Conservation (phyloP, 2,329 filamentous ascomycete species). For the Penicillium capsulatum region DNA sequence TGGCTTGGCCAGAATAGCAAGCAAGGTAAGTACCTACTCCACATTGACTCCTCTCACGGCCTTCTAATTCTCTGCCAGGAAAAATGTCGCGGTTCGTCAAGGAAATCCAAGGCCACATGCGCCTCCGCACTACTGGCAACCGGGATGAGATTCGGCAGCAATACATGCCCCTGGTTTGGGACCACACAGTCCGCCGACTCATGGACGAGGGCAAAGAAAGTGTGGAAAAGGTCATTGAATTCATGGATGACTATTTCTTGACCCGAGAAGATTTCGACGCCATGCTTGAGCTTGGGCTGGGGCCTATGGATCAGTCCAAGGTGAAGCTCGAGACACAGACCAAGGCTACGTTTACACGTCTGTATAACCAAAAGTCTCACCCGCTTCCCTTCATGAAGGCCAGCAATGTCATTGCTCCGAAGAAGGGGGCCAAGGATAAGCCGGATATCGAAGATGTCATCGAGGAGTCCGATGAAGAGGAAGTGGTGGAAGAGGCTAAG, state of each 20-base stretch:
- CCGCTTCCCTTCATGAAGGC: slow-evolving; percentile 96
- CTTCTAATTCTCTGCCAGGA: slow-evolving; percentile 27
- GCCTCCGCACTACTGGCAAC: slow-evolving; percentile 82
- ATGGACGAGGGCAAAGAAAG: slow-evolving; percentile 75
- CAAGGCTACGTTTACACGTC: slow-evolving; percentile 83
- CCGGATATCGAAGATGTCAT: slow-evolving; percentile 96
- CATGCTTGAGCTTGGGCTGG: slow-evolving; percentile 85
- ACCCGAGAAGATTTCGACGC: slow-evolving; percentile 93
- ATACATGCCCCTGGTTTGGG: slow-evolving; percentile 86
- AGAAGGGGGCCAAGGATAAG: slow-evolving; percentile 66
- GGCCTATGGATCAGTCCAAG: slow-evolving; percentile 69
- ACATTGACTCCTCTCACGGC: neutral
- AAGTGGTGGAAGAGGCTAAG: slow-evolving; percentile 52
- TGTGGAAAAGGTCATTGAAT: slow-evolving; percentile 76
- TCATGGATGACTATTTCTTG: slow-evolving; percentile 96
- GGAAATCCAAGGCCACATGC: slow-evolving; percentile 96
- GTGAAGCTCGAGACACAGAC: slow-evolving; percentile 79
- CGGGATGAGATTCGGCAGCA: slow-evolving; percentile 91
- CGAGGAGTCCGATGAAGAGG: slow-evolving; percentile 80
- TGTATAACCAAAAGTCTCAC: slow-evolving; percentile 83
- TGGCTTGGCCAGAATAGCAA: slow-evolving; percentile 98
- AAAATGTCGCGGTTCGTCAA: slow-evolving; percentile 76
- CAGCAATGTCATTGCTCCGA: slow-evolving; percentile 67
- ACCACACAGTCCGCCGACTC: slow-evolving; percentile 69
- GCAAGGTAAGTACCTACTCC: slow-evolving; percentile 52